Percentiles rank a stretch among this genome's conserved stretches.
phyloP scores from a whole-genome alignment of 208 protist genomes.

The Lotmaria passim region DNA sequence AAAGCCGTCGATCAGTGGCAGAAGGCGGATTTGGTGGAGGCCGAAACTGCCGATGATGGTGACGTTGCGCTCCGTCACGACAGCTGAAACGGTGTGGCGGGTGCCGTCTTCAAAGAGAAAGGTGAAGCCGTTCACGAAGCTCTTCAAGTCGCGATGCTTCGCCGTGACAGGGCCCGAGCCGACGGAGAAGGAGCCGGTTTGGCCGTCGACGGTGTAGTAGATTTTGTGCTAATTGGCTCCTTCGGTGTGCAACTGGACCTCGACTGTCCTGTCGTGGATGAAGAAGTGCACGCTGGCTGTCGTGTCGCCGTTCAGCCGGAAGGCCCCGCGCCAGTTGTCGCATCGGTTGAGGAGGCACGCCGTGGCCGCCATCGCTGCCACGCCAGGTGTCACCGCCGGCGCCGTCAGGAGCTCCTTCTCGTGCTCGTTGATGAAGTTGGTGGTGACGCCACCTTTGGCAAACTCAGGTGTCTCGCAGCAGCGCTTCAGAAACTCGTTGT shows the following conservation, averaged over 20 bases:
- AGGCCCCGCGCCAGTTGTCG: conserved; percentile 30
- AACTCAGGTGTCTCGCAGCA: conserved; percentile 68
- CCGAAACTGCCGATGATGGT: conserved; percentile 33
- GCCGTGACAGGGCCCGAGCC: conserved; percentile 17
- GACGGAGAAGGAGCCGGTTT: conserved; percentile 32
- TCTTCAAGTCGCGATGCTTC: conserved; percentile 30
- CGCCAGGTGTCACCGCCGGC: conserved; percentile 30
- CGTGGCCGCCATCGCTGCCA: conserved; percentile 27
- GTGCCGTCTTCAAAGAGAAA: conserved; percentile 42
- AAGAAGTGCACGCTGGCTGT: conserved; percentile 35
- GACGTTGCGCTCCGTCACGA: conserved; percentile 39
- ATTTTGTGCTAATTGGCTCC: conserved; percentile 31
- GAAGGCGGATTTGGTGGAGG: conserved; percentile 29
- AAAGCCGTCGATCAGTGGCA: conserved; percentile 41
- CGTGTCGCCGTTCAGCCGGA: conserved; percentile 46
- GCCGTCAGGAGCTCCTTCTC: conserved; percentile 37
- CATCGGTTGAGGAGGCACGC: conserved; percentile 29
- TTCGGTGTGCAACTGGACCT: conserved; percentile 38
- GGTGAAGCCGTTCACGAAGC: conserved; percentile 29
- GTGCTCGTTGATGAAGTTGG: conserved; percentile 77
- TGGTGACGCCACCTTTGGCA: conserved; percentile 65
- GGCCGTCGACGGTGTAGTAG: conserved; percentile 20
- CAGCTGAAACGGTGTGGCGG: conserved; percentile 26
- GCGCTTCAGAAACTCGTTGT: conserved; percentile 77
- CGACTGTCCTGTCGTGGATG: conserved; percentile 31